A percentile compares a stretch with the other conserved stretches of the same genome.
These are phyloP conservation scores for Picocystis sp. DNA, from an alignment of 163 green algal genomes.

Conservation along the genomic window DNA sequence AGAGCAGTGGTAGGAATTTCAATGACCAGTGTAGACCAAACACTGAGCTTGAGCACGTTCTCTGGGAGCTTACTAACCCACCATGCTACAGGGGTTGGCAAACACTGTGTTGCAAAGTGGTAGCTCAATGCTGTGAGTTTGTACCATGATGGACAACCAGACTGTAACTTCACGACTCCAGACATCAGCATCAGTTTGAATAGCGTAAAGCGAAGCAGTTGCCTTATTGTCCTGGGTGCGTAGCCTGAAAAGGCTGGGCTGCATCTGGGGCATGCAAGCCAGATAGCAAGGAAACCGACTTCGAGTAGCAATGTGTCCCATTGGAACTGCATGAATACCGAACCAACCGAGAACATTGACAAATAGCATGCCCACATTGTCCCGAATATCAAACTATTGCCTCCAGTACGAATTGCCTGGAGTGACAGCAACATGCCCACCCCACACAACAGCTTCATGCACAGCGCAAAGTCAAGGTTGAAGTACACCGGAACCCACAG, in stretches of 20 bases:
- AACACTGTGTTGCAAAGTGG: conserved; percentile 21
- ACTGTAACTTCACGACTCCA: conserved; percentile 14
- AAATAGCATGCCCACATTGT: conserved; percentile 8
- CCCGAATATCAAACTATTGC: background rate
- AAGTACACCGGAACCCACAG: background rate
- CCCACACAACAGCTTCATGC: background rate
- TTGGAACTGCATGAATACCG: conserved; percentile 20
- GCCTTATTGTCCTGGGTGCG: background rate
- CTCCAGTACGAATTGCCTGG: background rate
- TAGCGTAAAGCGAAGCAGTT: conserved; percentile 8
- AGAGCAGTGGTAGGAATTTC: conserved; percentile 13
- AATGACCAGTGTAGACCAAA: conserved; percentile 9
- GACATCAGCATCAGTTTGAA: conserved; percentile 28
- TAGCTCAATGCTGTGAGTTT: conserved; percentile 18
- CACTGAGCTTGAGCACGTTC: conserved; percentile 6
- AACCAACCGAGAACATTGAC: conserved; percentile 9
- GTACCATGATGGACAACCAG: conserved; percentile 11
- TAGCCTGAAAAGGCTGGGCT: background rate
- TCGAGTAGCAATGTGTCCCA: conserved; percentile 23
- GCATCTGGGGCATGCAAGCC: background rate
- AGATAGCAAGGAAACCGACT: conserved; percentile 7
- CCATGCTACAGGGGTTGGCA: conserved; percentile 15
- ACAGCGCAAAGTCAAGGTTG: background rate
- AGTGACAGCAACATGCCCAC: background rate
- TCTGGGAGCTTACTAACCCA: conserved; percentile 2